Conservation (phyloP, 1,284 basidiomycete species). For the Coniophora puteana region DNA sequence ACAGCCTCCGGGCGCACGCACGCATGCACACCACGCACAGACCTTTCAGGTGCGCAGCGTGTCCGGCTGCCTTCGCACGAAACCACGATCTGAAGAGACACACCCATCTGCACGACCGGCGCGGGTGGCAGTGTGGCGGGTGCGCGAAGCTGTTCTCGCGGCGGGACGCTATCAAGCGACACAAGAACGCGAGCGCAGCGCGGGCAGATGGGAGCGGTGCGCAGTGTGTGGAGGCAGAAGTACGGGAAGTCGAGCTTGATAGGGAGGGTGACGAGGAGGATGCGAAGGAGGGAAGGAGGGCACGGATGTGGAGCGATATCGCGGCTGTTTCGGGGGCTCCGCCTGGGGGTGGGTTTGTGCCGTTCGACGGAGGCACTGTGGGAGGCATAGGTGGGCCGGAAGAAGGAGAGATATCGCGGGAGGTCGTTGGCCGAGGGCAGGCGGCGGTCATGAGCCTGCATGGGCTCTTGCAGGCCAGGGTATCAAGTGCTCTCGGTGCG, state of each 20-base stretch:
- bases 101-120: conserved; percentile 60
- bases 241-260: conserved; percentile 57
- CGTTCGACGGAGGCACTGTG: conserved; percentile 7
- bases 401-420: conserved; percentile 60
- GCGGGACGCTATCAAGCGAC: conserved; percentile 71
- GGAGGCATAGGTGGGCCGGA: conserved; percentile 36
- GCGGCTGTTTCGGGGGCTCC: conserved; percentile 30
- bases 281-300: conserved; percentile 50
- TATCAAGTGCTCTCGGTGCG: conserved; percentile 51
- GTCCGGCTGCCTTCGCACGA: conserved; percentile 69
- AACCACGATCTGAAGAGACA: conserved; percentile 78
- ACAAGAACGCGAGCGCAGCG: conserved; percentile 54
- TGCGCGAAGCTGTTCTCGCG: conserved; percentile 71
- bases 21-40: conserved; percentile 58
- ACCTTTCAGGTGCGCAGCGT: conserved; percentile 56
- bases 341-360: conserved; percentile 12
- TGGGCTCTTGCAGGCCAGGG: conserved; percentile 52
- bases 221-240: conserved; percentile 49
- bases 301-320: conserved; percentile 60
- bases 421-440: conserved; percentile 49
- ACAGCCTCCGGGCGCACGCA: conserved; percentile 64
- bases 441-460: conserved; percentile 53
- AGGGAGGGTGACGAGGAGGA: conserved; percentile 48
- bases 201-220: conserved; percentile 44
- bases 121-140: conserved; percentile 66